Base-by-base conservation (phyloP, 352 stramenopile species). In the Sclerospora graminicola region DNA sequence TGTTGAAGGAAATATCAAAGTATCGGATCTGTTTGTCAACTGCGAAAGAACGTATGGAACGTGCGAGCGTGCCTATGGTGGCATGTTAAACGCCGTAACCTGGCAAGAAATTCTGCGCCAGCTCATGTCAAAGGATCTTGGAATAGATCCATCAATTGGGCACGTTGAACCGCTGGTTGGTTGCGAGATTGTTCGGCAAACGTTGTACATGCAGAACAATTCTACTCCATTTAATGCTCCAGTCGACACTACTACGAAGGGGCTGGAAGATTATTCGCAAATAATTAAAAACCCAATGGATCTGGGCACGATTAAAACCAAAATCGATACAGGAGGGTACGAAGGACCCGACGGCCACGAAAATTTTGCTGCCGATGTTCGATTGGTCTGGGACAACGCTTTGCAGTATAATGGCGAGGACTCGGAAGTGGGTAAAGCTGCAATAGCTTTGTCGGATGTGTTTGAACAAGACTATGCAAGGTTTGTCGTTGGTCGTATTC, bases 251-350 rank as follows among this genome's bases (percentile, higher is more conserved):
- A 67, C 64, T 18, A 28, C 69, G 5, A 81, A 94, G 42, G 81
- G 81, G 2, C 54, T 96, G 2, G 67, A 89, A 54, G 85, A 95
- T 51, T 96, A 96, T 37, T 42, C 67, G 5, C 60, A 90, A 24
- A 54, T 91, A 30, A 63, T 96, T 15, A 95, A 94, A 51, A 66
- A 69, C 16, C 87, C 87, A 14, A 96, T 96, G 81, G 87, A 96
- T 66, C 49, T 96, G 11, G 78, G 82, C 5, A 95, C 85, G 10
- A 85, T 96, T 26, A 83, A 84, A 42, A 69, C 67, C 24, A 80
- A 67, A 21, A 66, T 93, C 15, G 72, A 88, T 47, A 71, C 54
- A 15, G 81, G 78, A 34, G 48, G 50, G n/a, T 93, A 93, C 50
- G 79, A 91, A 63, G 60, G 63, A 31, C 42, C 54, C 0, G 39